Evolutionary conservation across 2,329 filamentous ascomycete genomes (phyloP).

Genomic region (Aspergillus sp.): DNA sequence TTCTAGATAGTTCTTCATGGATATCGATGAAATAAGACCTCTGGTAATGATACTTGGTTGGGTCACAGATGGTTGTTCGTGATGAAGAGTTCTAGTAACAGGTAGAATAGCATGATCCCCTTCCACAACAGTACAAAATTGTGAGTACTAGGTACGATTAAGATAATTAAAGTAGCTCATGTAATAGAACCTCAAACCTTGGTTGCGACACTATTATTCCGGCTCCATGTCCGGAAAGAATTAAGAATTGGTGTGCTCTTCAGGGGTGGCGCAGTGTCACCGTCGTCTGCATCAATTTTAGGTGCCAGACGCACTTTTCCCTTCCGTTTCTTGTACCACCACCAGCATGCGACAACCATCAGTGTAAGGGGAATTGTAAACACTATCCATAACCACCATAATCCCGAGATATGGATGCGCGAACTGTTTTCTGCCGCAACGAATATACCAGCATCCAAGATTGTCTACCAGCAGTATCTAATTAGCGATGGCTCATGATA

Average conservation of each 20-base stretch:
- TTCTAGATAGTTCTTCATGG: no score
- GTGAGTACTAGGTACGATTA: no score
- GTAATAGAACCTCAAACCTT: background rate
- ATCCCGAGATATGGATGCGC: background rate
- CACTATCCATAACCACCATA: conserved; percentile 17
- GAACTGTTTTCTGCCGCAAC: background rate
- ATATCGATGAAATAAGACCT: no score
- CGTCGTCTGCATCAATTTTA: background rate
- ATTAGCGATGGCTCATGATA: background rate
- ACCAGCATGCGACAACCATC: conserved; percentile 15
- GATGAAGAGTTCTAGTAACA: no score
- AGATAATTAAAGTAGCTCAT: no score
- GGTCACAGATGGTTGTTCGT: no score
- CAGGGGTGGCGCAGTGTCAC: background rate
- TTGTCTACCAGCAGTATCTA: conserved; percentile 6
- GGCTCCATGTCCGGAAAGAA: background rate
- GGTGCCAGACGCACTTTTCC: background rate
- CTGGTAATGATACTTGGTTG: no score
- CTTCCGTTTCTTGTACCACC: conserved; percentile 1
- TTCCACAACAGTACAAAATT: no score
- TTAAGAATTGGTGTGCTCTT: background rate
- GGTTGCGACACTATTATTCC: background rate
- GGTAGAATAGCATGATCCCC: no score
- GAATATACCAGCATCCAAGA: conserved; percentile 12
- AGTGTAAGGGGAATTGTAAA: conserved; percentile 18